Conservation (phyloP, 2,329 filamentous ascomycete genomes). For the Exophiala alcalophila region DNA sequence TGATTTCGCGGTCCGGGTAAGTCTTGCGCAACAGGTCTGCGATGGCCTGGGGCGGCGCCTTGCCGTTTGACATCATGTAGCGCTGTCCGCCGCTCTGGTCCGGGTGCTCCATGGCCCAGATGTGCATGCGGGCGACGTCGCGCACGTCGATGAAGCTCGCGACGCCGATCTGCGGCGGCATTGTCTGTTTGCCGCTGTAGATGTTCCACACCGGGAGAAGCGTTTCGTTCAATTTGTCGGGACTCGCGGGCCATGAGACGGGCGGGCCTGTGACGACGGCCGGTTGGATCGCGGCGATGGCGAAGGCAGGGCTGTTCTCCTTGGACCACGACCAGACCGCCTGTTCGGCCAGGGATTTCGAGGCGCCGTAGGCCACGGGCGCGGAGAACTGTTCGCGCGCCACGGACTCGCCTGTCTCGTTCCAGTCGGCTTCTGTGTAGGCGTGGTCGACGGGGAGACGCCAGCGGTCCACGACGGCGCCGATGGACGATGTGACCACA, state of each 20-base stretch:
- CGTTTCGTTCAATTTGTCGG: conserved; percentile 29
- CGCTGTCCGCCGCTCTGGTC: conserved; percentile 23
- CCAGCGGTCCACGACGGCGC: conserved; percentile 29
- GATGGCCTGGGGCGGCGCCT: conserved; percentile 29
- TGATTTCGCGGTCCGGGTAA: conserved; percentile 24
- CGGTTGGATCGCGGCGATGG: conserved; percentile 27
- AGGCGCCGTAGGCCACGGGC: conserved; percentile 29
- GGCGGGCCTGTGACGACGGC: conserved; percentile 31
- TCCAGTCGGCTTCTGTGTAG: conserved; percentile 37
- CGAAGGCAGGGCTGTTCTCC: conserved; percentile 15
- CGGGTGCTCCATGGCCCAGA: conserved; percentile 29
- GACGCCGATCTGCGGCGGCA: conserved; percentile 29
- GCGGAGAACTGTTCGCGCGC: conserved; percentile 29
- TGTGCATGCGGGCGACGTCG: conserved; percentile 29
- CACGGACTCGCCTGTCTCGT: conserved; percentile 36
- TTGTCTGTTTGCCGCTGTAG: conserved; percentile 18
- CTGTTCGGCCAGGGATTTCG: conserved; percentile 28
- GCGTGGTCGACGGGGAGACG: conserved; percentile 28
- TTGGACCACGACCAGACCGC: conserved; percentile 27
- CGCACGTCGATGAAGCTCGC: conserved; percentile 31
- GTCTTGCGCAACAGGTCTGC: conserved; percentile 27
- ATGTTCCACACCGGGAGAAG: conserved; percentile 29
- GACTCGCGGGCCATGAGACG: conserved; percentile 22
- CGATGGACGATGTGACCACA: conserved; percentile 30
- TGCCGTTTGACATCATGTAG: conserved; percentile 28